Conservation (phyloP, 1,139 yeast genomes). For the Yamadazyma dendronema region DNA sequence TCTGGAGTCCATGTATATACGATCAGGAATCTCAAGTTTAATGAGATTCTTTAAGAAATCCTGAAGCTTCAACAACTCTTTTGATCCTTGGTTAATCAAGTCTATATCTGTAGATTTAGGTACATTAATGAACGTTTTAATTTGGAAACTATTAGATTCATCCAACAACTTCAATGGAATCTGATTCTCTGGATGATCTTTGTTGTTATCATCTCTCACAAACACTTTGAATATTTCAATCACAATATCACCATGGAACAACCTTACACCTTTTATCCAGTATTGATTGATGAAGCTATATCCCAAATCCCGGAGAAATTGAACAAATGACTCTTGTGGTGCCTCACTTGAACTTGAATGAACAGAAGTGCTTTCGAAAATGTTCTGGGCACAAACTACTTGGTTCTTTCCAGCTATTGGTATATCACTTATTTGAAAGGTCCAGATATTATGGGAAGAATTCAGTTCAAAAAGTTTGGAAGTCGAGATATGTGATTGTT, state of each 20-base stretch:
- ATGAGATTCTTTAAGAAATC: conserved; percentile 66
- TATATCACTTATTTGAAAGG: conserved; percentile 69
- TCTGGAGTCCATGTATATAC: conserved; percentile 79
- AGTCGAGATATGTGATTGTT: conserved; percentile 10
- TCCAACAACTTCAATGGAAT: conserved; percentile 50
- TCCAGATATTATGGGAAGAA: conserved; percentile 45
- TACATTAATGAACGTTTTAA: conserved; percentile 69
- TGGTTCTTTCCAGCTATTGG: conserved; percentile 85
- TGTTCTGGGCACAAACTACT: conserved; percentile 61
- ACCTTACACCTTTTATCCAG: conserved; percentile 64
- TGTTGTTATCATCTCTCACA: conserved; percentile 34
- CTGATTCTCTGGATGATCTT: conserved; percentile 16
- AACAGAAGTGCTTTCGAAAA: conserved; percentile 63
- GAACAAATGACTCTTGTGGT: conserved; percentile 38
- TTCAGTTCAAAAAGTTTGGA: conserved; percentile 30
- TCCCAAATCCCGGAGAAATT: conserved; percentile 65
- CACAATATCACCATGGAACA: conserved; percentile 62
- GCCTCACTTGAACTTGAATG: conserved; percentile 35
- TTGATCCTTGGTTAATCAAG: conserved; percentile 61
- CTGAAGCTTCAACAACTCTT: conserved; percentile 60
- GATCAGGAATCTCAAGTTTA: conserved; percentile 69
- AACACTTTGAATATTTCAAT: conserved; percentile 58
- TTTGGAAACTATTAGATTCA: conserved; percentile 54
- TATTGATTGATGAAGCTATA: conserved; percentile 65
- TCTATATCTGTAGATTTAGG: conserved; percentile 76